Evolutionary conservation across 805 yeast species (phyloP).

Genomic region (Metschnikowia anglica): DNA sequence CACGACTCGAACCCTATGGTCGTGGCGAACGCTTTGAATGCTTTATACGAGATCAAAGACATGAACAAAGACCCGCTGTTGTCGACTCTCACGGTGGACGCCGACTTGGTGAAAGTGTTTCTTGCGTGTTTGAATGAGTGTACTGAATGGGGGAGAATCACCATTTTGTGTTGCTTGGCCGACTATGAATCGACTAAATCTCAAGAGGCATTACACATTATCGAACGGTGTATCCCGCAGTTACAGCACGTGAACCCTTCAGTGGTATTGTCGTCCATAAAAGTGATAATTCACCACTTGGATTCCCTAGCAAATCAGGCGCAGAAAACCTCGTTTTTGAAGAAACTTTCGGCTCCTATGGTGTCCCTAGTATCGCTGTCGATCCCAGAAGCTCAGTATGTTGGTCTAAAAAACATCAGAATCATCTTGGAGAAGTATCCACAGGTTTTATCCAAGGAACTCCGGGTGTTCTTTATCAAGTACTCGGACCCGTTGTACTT

Average conservation of each 20-base stretch:
- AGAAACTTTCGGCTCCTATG: constrained; percentile 78
- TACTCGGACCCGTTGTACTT: constrained; percentile 80
- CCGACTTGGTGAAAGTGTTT: constrained; percentile 54
- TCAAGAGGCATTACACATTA: constrained; percentile 76
- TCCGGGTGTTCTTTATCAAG: constrained; percentile 87
- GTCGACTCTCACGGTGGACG: constrained; percentile 38
- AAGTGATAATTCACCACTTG: constrained; percentile 71
- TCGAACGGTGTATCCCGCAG: constrained; percentile 91
- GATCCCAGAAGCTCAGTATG: constrained; percentile 88
- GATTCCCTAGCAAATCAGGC: constrained; percentile 42
- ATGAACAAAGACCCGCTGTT: constrained; percentile 52
- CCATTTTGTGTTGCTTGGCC: constrained; percentile 78
- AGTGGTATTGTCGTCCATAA: constrained; percentile 83
- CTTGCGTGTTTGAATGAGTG: constrained; percentile 90
- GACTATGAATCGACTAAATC: constrained; percentile 59
- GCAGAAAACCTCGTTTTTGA: constrained; percentile 47
- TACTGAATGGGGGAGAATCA: constrained; percentile 98
- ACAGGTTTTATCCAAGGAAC: constrained; percentile 66
- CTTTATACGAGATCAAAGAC: constrained; percentile 79
- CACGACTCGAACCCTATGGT: constrained; percentile 96
- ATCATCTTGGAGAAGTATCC: constrained; percentile 90
- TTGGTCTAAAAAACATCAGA: constrained; percentile 86
- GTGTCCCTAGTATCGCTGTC: constrained; percentile 85
- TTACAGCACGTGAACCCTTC: constrained; percentile 96
- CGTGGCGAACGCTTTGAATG: constrained; percentile 87